Base-by-base conservation (phyloP, 441 rosid species). In the Aquilaria agallochum region DNA sequence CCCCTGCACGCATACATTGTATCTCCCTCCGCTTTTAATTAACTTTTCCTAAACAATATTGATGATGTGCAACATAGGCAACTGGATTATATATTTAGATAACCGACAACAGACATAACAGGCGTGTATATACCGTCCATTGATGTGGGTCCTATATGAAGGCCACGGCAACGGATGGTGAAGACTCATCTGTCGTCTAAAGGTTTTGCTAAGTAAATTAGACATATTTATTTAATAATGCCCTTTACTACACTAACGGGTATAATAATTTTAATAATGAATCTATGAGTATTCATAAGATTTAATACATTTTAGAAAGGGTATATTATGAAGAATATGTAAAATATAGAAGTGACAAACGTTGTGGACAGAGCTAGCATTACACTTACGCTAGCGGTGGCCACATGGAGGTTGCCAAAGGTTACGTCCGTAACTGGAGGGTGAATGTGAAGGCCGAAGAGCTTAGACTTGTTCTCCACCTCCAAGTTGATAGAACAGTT, bases 401-500 rank as follows among this genome's bases (percentile, higher is more conserved):
- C 98, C 51, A 90, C 74, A 59, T 79, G 84, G 56, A 90, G 78
- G 3, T 65, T 85, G 48, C 78, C 87, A 36, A 88, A 92, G 72
- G 77, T 78, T 68, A 90, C 58, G 44, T 82, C 70, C 64, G 80
- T 67, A 31, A 72, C 36, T 14, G 94, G 87, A 51, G 91, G 90
- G 34, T 74, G 76, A 72, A 88, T 63, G 72, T 83, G 94, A 59
- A 90, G 96, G 56, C 83, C 90, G 44, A 88, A 92, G 47, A 90
- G 67, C 72, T 83, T 84, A n/a, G 98, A 92, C 36, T 80, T 80
- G 79, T 92, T 92, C 44, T 92, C 92, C 5, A 92, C 74, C 2
- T 75, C 8, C 3, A 92, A 73, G 33, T 74, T 31, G 42, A 83
- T n/a, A 12, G 97, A 80, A 53, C 76, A 80, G 67, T 90, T 92